Evolutionary conservation across 202 grass and related monocot species (phyloP).

Genomic region (Carex sylvatica): DNA sequence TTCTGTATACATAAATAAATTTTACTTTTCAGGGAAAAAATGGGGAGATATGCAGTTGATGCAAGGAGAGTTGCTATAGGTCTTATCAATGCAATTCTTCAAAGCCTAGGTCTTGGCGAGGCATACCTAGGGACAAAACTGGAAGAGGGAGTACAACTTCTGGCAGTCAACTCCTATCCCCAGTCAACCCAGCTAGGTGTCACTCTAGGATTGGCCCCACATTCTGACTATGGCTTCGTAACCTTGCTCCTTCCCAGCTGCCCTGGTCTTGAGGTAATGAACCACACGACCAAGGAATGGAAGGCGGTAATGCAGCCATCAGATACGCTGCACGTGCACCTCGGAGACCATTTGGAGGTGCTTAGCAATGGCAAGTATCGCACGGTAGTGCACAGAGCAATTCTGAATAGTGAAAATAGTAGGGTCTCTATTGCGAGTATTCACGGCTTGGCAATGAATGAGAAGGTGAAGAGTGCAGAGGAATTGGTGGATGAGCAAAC

Average conservation of each 20-base stretch:
- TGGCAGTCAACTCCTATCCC: conserved; percentile 57
- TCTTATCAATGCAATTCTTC: conserved; percentile 46
- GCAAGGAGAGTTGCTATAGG: conserved; percentile 38
- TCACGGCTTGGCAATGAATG: conserved; percentile 48
- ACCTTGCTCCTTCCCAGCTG: conserved; percentile 58
- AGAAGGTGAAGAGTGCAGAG: conserved; percentile 46
- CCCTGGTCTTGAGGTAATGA: conserved; percentile 58
- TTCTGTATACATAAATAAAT: background rate
- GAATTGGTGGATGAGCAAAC: conserved; percentile 43
- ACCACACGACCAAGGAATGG: conserved; percentile 34
- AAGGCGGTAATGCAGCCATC: conserved; percentile 5
- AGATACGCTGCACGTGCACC: conserved; percentile 49
- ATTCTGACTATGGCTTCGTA: conserved; percentile 67
- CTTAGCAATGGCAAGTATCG: conserved; percentile 60
- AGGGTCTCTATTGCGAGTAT: conserved; percentile 67
- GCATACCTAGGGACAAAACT: conserved; percentile 46
- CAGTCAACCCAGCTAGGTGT: conserved; percentile 16
- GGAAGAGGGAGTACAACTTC: conserved; percentile 49
- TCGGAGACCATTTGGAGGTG: conserved; percentile 63
- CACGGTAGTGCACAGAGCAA: conserved; percentile 55
- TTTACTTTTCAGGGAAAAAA: conserved; percentile 43
- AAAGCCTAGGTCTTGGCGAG: conserved; percentile 44
- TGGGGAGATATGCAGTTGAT: conserved; percentile 50
- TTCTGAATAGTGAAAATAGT: conserved; percentile 36
- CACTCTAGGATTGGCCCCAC: conserved; percentile 48